phyloP scores from a whole-genome alignment of 2,329 filamentous ascomycete genomes.

The Epichloe sp. region DNA sequence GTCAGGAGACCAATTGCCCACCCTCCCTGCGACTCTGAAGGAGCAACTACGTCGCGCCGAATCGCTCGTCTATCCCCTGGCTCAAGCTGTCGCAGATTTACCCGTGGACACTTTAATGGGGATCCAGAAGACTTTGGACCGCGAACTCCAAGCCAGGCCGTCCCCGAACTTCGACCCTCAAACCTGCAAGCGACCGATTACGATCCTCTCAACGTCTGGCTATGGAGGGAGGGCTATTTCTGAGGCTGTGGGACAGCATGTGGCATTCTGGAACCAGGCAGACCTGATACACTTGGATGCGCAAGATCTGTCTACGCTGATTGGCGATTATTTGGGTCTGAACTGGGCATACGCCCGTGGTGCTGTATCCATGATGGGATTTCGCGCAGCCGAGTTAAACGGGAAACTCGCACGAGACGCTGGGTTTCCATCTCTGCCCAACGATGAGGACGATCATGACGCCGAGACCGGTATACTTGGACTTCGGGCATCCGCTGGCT shows the following conservation, averaged over 20 bases:
- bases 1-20: slow-evolving; percentile 18
- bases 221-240: slow-evolving; percentile 25
- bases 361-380: slow-evolving; percentile 40
- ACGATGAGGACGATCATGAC: slow-evolving; percentile 23
- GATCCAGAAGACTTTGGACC: slow-evolving; percentile 15
- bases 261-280: slow-evolving; percentile 48
- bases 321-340: slow-evolving; percentile 58
- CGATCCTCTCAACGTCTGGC: slow-evolving; percentile 23
- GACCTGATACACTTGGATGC: slow-evolving; percentile 58
- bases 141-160: slow-evolving; percentile 16
- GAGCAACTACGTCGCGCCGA: slow-evolving; percentile 18
- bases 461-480: slow-evolving; percentile 19
- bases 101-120: slow-evolving; percentile 20
- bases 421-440: slow-evolving; percentile 18
- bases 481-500: slow-evolving; percentile 14
- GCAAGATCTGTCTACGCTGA: slow-evolving; percentile 55
- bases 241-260: slow-evolving; percentile 43
- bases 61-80: slow-evolving; percentile 18
- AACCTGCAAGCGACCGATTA: slow-evolving; percentile 24
- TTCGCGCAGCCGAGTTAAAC: slow-evolving; percentile 40
- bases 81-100: slow-evolving; percentile 23
- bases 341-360: slow-evolving; percentile 35
- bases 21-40: slow-evolving; percentile 14
- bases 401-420: slow-evolving; percentile 38
- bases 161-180: slow-evolving; percentile 19